A percentile compares a stretch with the other conserved stretches of the same genome.
These are phyloP conservation scores for Testicularia cyperi DNA, from an alignment of 1,284 basidiomycete genomes.

Conservation along the genomic window DNA sequence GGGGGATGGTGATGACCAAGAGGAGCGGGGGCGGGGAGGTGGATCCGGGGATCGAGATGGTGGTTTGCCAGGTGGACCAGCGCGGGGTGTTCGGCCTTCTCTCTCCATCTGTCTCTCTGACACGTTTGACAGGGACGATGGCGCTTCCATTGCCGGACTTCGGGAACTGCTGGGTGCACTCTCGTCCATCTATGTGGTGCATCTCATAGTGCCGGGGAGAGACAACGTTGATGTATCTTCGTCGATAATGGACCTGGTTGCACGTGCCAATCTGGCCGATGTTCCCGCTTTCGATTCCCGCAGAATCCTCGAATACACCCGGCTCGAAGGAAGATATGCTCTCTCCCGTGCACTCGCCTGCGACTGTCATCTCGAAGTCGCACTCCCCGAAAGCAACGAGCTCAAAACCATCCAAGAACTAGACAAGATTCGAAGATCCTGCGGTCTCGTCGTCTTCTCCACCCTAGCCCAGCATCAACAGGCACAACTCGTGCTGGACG, in stretches of 20 bases:
- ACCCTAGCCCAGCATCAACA: background rate
- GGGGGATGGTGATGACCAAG: slow-evolving; percentile 21
- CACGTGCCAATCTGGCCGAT: background rate
- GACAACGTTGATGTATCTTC: slow-evolving; percentile 6
- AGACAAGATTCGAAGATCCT: slow-evolving; percentile 10
- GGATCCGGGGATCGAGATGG: too few species aligned
- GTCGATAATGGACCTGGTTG: slow-evolving; percentile 1
- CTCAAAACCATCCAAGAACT: slow-evolving; percentile 6
- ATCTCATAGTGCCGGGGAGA: slow-evolving; percentile 20
- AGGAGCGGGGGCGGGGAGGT: too few species aligned
- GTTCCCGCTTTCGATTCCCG: slow-evolving; percentile 15
- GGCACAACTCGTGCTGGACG: background rate
- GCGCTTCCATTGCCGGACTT: slow-evolving; percentile 2
- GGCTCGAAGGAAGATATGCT: slow-evolving; percentile 13
- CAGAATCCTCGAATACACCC: slow-evolving; percentile 25
- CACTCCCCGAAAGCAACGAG: slow-evolving; percentile 1
- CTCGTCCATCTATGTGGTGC: slow-evolving; percentile 16
- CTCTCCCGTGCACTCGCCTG: slow-evolving; percentile 25
- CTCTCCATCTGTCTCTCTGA: slow-evolving; percentile 20
- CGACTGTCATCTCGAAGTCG: slow-evolving; percentile 32
- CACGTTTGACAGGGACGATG: slow-evolving; percentile 10
- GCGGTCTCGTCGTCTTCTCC: slow-evolving; percentile 15
- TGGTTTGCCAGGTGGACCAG: too few species aligned
- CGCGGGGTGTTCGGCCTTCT: slow-evolving; percentile 2
- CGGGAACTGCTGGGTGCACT: slow-evolving; percentile 9